phyloP scores from a whole-genome alignment of 1,139 yeast genomes.

The Suhomyces terraborum region DNA sequence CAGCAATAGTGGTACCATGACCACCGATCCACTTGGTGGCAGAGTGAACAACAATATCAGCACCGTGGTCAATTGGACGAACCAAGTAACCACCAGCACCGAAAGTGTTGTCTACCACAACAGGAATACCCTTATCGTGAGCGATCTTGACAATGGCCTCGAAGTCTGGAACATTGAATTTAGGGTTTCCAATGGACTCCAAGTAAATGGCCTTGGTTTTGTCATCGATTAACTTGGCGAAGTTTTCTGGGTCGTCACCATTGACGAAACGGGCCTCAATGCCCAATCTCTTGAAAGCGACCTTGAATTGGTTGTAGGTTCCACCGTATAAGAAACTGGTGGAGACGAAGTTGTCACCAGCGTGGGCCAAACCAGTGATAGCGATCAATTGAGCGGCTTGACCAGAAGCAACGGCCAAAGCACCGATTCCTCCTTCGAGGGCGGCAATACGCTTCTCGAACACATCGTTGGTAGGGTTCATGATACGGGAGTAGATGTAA shows the following conservation, averaged over 20 bases:
- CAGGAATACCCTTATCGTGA: conserved; percentile 85
- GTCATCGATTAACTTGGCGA: conserved; percentile 72
- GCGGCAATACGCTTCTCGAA: conserved; percentile 92
- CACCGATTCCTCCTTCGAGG: conserved; percentile 89
- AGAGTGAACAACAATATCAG: conserved; percentile 81
- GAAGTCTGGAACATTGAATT: conserved; percentile 89
- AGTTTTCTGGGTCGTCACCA: conserved; percentile 71
- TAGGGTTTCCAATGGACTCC: conserved; percentile 94
- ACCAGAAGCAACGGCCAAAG: conserved; percentile 89
- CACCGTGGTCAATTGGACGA: conserved; percentile 87
- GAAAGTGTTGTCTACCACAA: conserved; percentile 94
- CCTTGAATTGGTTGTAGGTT: conserved; percentile 92
- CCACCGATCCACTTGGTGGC: conserved; percentile 99
- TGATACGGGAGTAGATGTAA: conserved; percentile 82
- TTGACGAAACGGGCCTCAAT: conserved; percentile 81
- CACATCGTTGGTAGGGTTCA: conserved; percentile 90
- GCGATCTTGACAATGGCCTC: conserved; percentile 75
- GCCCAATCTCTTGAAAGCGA: conserved; percentile 84
- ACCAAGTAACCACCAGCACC: conserved; percentile 95
- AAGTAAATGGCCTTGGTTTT: conserved; percentile 88
- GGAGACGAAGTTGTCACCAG: conserved; percentile 87
- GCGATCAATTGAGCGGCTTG: conserved; percentile 94
- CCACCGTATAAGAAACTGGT: conserved; percentile 95
- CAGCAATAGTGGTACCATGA: conserved; percentile 94
- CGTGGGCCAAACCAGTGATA: conserved; percentile 77